Base-by-base conservation (phyloP, 2,329 filamentous ascomycete species). In the Sordariomycetes sp. region DNA sequence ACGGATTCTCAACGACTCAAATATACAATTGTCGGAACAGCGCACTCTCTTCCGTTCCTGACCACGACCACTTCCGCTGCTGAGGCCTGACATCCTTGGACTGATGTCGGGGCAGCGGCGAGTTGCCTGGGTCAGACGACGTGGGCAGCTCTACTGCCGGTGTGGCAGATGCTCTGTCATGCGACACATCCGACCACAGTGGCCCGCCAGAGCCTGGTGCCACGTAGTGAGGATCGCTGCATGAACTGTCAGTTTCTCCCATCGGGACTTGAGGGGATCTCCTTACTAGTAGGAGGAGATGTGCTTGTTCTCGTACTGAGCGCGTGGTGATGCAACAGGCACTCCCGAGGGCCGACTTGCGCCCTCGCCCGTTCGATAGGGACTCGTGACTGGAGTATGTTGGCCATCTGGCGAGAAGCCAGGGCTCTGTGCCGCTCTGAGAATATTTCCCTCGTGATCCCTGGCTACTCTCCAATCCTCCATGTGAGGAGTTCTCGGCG, bases 131-230 rank as follows among this genome's bases (percentile, higher is more conserved):
- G 5, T 53, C 48, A 2, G 38, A 32, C 7, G 49, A 53, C 2
- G 48, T 41, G 4, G 61, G 54, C 3, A 66, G 43, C 39, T 65
- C 63, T 1, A 51, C 54, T 0, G 46, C 47, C 3, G 47, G 9
- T 10, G 9, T 16, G 8, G 9, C 23, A 9, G n/a, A 9, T 25
- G 9, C 23, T n/a, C 9, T 25, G 9, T 25, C 23, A 9, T 25
- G 23, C 9, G 9, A 25, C n/a, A n/a, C n/a, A n/a, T n/a, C n/a
- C n/a, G n/a, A n/a, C n/a, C n/a, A n/a, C n/a, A n/a, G n/a, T n/a
- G n/a, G n/a, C n/a, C n/a, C n/a, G n/a, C n/a, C n/a, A n/a, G n/a
- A n/a, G n/a, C n/a, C n/a, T n/a, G n/a, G n/a, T n/a, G n/a, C n/a
- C n/a, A n/a, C n/a, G n/a, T n/a, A n/a, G n/a, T n/a, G n/a, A n/a